Base-by-base conservation (phyloP, 306 rosid genomes). In the Lathyrus aphaca region DNA sequence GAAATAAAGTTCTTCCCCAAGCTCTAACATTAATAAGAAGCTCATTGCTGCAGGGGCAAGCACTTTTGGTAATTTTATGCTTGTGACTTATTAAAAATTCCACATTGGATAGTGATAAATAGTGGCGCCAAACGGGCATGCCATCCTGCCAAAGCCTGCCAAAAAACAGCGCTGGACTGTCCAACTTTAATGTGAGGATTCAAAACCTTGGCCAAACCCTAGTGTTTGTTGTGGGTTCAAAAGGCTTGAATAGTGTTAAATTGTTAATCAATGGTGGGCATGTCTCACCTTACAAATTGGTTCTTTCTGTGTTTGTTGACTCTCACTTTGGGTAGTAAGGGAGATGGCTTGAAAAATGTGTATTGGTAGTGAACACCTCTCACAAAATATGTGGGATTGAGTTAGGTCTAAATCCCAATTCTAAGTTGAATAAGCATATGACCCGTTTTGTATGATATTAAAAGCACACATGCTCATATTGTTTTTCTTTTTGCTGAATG, bases 1-100 rank as follows among this genome's bases (percentile, higher is more conserved):
- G 96, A 84, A 89, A 91, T 87, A 95, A 91, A 89, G 99, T 91
- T 80, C 97, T 95, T 80, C 97, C 96, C 4, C 99, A 95, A 82
- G 97, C 99, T 59, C 82, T 91, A 43, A 78, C 86, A 62, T 83
- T 95, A 74, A 87, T 95, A 65, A 95, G 88, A 85, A 91, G 97
- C 81, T 85, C 99, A 56, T 77, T 95, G 88, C 92, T 95, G 74
- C 99, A 91, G 82, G 99, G 99, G 65, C 97, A 91, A 75, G 97
- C 99, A 68, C 95, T 91, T 68, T 38, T 65, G 97, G 99, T 95
- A 91, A 25, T 44, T 68, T 38, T 68, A 58, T 82, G 61, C 62
- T 48, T 60, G 71, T 16, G 64, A 38, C 38, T 13, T 56, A 18
- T 56, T 56, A 2, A 56, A 1, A 13, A 56, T 27, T 56, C 38